phyloP scores from a whole-genome alignment of 352 stramenopile genomes.

The Globisporangium barbulae region DNA sequence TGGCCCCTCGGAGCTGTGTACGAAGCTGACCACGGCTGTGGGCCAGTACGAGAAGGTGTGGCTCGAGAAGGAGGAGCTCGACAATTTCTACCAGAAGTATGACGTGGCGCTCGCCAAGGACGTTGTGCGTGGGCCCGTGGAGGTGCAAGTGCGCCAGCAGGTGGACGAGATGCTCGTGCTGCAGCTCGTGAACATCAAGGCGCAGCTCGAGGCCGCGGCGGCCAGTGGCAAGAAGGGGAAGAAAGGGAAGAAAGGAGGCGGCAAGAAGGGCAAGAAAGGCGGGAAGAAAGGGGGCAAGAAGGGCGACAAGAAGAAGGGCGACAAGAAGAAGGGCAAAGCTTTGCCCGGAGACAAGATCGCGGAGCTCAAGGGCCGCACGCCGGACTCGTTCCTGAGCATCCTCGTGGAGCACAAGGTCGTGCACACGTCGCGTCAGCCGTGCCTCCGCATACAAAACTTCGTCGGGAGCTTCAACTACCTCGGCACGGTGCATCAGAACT shows the following conservation, averaged over 20 bases:
- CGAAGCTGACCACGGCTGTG: constrained; percentile 55
- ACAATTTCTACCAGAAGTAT: constrained; percentile 94
- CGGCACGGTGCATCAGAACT: constrained; percentile 67
- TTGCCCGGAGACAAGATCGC: constrained; percentile 90
- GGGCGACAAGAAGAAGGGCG: constrained; percentile 59
- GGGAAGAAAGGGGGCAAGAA: constrained; percentile 72
- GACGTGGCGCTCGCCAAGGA: constrained; percentile 91
- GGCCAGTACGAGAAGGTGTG: constrained; percentile 83
- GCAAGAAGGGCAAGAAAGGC: constrained; percentile 55
- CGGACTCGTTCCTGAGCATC: constrained; percentile 88
- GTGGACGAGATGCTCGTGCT: constrained; percentile 94
- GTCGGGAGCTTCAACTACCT: constrained; percentile 92
- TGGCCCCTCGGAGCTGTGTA: constrained; percentile 86
- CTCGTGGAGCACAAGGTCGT: constrained; percentile 91
- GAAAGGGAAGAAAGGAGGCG: constrained; percentile 61
- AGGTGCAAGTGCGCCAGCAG: constrained; percentile 83
- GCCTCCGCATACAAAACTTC: constrained; percentile 66
- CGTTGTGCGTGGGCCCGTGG: constrained; percentile 83
- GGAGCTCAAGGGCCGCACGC: constrained; percentile 87
- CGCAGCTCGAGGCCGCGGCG: constrained; percentile 74
- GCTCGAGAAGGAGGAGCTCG: constrained; percentile 83
- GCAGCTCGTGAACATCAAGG: constrained; percentile 93
- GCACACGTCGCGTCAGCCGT: constrained; percentile 36
- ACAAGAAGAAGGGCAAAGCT: constrained; percentile 71
- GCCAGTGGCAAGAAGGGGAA: constrained; percentile 73